Percentiles rank a stretch among this genome's conserved stretches.
Conservation (phyloP, 345 rosid genomes). For the Sapria himalayana region DNA sequence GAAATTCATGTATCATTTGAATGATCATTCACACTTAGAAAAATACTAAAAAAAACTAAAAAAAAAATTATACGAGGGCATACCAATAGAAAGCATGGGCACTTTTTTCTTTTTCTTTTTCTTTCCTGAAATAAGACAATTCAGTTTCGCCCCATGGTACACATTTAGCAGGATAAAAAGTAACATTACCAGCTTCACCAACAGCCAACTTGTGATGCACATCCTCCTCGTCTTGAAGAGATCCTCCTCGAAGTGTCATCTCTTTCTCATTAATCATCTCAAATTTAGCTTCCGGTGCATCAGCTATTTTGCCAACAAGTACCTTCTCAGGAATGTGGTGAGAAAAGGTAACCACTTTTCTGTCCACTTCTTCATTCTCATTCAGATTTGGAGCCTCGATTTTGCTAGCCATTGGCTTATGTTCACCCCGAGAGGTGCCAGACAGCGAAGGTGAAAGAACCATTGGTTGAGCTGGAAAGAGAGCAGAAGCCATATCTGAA, state of each 20-base stretch:
- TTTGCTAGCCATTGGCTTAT: slow-evolving; percentile 13
- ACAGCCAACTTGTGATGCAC: slow-evolving; percentile 44
- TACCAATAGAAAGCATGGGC: slow-evolving; percentile 40
- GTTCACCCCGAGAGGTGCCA: slow-evolving; percentile 60
- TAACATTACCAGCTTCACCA: slow-evolving; percentile 42
- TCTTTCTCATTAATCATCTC: slow-evolving; percentile 59
- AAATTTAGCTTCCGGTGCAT: slow-evolving; percentile 44
- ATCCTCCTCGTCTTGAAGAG: slow-evolving; percentile 37
- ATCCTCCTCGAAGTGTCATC: slow-evolving; percentile 46
- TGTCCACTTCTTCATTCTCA: slow-evolving; percentile 20
- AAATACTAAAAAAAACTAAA: slow-evolving; percentile 1
- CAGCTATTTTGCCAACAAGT: slow-evolving; percentile 19
- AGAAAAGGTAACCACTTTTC: slow-evolving; percentile 22
- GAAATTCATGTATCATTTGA: too few species aligned
- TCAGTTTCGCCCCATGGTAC: slow-evolving; percentile 1
- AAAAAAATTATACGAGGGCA: slow-evolving; percentile 1
- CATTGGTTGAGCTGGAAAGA: slow-evolving; percentile 46
- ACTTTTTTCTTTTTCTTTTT: slow-evolving; percentile 72
- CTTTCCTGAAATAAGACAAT: slow-evolving; percentile 29
- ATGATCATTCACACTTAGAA: too few species aligned
- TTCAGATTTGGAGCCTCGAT: slow-evolving; percentile 20
- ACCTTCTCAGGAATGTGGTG: slow-evolving; percentile 22
- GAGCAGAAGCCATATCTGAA: slow-evolving; percentile 69
- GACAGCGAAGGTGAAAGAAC: slow-evolving; percentile 55
- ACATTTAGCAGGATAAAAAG: not conserved